Evolutionary conservation across 495 filamentous ascomycete species (phyloP).

Genomic region (Penicillium daleae): DNA sequence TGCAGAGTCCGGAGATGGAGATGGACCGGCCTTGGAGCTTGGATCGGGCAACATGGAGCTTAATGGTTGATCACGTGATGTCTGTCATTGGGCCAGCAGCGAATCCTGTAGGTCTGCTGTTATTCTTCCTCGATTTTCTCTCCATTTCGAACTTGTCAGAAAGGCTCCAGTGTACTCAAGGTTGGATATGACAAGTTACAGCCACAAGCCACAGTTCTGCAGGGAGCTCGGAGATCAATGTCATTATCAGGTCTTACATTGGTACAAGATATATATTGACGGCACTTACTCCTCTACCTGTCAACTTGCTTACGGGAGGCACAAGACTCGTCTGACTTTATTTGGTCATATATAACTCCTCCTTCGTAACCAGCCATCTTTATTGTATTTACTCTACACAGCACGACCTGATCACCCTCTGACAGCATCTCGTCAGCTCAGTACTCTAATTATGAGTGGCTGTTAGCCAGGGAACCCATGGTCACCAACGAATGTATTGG

Average conservation of each 20-base stretch:
- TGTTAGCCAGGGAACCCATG: not conserved
- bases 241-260: not conserved
- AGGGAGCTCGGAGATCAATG: not conserved
- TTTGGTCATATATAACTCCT: no score
- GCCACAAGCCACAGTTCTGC: not conserved
- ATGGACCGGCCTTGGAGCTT: conserved; percentile 20
- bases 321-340: no score
- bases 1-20: conserved; percentile 23
- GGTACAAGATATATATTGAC: not conserved
- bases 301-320: no score
- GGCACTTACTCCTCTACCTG: not conserved
- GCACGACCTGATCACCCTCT: not conserved
- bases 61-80: conserved; percentile 28
- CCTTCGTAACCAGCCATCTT: no score
- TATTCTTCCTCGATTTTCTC: not conserved
- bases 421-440: not conserved
- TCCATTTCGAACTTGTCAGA: conserved; percentile 1
- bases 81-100: not conserved
- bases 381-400: not conserved
- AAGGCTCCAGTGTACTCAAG: not conserved
- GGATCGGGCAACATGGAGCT: conserved; percentile 18
- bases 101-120: not conserved
- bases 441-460: not conserved
- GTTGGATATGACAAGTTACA: no score
- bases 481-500: not conserved